These are phyloP conservation scores for Metschnikowia continentalis DNA, from an alignment of 805 yeast genomes.

Conservation along the genomic window DNA sequence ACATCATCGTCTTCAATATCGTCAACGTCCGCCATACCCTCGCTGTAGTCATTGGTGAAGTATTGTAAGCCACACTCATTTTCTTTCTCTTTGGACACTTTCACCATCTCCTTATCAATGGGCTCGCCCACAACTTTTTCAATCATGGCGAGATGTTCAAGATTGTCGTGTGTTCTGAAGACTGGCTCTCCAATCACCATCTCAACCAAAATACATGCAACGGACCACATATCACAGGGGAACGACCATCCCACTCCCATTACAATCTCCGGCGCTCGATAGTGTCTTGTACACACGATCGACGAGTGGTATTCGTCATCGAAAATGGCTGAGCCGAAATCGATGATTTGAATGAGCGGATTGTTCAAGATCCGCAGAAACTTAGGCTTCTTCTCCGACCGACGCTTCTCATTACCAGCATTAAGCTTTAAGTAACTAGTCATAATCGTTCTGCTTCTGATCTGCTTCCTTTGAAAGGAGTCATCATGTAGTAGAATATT, in stretches of 20 bases:
- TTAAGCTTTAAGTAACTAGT: constrained; percentile 28
- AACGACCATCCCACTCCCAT: constrained; percentile 95
- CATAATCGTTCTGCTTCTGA: constrained; percentile 30
- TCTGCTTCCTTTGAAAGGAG: constrained; percentile 37
- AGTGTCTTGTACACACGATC: constrained; percentile 91
- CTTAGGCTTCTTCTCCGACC: constrained; percentile 27
- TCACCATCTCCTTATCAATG: constrained; percentile 44
- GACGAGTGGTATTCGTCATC: constrained; percentile 90
- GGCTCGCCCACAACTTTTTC: constrained; percentile 64
- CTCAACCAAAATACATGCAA: constrained; percentile 91
- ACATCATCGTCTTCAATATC: constrained; percentile 28
- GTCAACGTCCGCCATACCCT: constrained; percentile 13
- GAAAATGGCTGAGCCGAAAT: constrained; percentile 95
- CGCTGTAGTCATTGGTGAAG: constrained; percentile 25
- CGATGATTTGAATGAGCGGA: constrained; percentile 85
- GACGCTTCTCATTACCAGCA: constrained; percentile 9
- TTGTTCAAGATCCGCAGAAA: constrained; percentile 53
- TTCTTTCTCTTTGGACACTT: constrained; percentile 27
- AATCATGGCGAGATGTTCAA: constrained; percentile 94
- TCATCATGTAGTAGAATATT: constrained; percentile 70
- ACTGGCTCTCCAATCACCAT: constrained; percentile 90
- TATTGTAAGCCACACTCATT: constrained; percentile 40
- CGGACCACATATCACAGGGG: constrained; percentile 96
- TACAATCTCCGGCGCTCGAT: constrained; percentile 95
- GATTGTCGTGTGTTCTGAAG: constrained; percentile 90